Percentiles rank a stretch among this genome's conserved stretches.
Conservation (phyloP, 2,329 filamentous ascomycete genomes). For the Chaetomium globosum region DNA sequence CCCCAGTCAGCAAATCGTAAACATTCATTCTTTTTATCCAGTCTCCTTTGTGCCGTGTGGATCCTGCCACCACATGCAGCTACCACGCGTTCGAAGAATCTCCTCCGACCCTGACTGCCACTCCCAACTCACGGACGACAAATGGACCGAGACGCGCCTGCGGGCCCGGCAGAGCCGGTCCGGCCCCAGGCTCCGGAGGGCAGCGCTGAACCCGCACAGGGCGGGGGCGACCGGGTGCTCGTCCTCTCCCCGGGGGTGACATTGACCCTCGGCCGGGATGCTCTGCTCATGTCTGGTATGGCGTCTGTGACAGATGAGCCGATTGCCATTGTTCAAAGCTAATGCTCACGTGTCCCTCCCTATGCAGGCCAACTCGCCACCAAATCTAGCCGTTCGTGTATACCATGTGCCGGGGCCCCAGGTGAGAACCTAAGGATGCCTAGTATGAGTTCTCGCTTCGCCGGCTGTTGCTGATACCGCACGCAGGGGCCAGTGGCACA, state of each 20-base stretch:
- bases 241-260: conserved; percentile 32
- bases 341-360: background rate
- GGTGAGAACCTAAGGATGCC: conserved; percentile 25
- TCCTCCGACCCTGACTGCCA: background rate
- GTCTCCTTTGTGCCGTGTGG: conserved; percentile 4
- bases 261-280: conserved; percentile 32
- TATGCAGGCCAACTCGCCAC: conserved; percentile 27
- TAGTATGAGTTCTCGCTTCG: background rate
- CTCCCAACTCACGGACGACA: conserved; percentile 9
- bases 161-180: conserved; percentile 12
- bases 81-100: conserved; percentile 1
- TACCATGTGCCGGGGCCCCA: conserved; percentile 23
- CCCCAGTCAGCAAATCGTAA: background rate
- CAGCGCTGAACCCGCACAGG: background rate
- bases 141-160: conserved; percentile 22
- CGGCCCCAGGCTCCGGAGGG: background rate
- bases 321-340: background rate
- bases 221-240: conserved; percentile 23
- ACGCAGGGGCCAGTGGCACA: conserved; percentile 26
- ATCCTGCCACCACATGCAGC: conserved; percentile 19
- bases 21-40: background rate
- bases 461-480: conserved; percentile 2
- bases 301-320: background rate
- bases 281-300: conserved; percentile 33
- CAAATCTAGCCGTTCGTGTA: conserved; percentile 32